Percentiles rank a stretch among this genome's conserved stretches.
These are phyloP conservation scores for Euptelea pleiosperma DNA, from an alignment of 164 flowering plant species.

Conservation along the genomic window DNA sequence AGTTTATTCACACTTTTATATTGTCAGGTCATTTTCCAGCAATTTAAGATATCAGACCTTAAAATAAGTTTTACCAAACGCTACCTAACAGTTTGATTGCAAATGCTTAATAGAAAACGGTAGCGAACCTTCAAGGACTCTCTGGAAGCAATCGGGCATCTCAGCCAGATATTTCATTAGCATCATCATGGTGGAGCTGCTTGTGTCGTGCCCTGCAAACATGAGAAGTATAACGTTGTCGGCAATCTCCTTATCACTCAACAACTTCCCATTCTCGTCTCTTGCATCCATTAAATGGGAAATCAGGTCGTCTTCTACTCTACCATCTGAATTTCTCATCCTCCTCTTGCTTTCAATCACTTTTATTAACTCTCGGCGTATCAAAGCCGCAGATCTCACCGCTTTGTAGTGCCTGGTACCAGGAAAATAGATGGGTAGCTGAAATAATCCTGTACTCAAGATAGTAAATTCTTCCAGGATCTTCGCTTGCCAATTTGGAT, in stretches of 20 bases:
- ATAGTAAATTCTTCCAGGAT: too few species aligned
- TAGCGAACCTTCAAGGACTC: conserved; percentile 1
- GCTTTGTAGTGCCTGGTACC: too few species aligned
- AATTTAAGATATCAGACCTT: too few species aligned
- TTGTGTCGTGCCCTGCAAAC: conserved; percentile 7
- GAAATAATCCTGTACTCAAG: neutral
- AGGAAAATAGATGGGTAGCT: conserved; percentile 6
- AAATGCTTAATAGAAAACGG: too few species aligned
- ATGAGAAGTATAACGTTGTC: conserved; percentile 4
- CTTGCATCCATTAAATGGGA: neutral
- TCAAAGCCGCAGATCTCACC: neutral
- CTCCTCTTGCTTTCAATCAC: conserved; percentile 1
- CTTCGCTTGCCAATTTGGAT: neutral
- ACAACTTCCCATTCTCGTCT: neutral
- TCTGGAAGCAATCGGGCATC: conserved; percentile 1
- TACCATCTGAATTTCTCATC: neutral
- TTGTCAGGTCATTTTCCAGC: too few species aligned
- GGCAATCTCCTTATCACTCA: conserved; percentile 7
- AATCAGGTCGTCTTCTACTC: conserved; percentile 7
- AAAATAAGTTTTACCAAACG: too few species aligned
- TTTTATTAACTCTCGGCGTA: conserved; percentile 3
- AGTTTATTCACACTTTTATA: too few species aligned
- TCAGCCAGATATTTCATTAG: conserved; percentile 1
- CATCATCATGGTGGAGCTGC: conserved; percentile 9
- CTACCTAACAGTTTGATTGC: too few species aligned